These are phyloP conservation scores for Boletus insuetus DNA, from an alignment of 768 basidiomycete genomes.

Conservation along the genomic window DNA sequence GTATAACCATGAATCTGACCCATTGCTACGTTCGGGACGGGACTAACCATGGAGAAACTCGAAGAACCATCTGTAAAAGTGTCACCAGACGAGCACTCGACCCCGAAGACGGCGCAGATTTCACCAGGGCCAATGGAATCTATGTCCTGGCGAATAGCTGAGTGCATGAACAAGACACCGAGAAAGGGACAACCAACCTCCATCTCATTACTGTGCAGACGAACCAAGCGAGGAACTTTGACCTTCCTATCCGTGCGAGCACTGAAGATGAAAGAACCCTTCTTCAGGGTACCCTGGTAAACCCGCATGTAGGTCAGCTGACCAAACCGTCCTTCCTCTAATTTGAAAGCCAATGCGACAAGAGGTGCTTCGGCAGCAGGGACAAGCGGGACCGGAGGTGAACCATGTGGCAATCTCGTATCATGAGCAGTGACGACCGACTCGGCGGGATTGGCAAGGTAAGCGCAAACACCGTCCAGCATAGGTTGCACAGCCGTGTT, in stretches of 20 bases:
- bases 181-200: conserved; percentile 54
- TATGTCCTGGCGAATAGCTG: conserved; percentile 62
- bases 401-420: conserved; percentile 57
- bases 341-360: conserved; percentile 95
- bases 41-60: conserved; percentile 84
- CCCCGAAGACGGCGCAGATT: conserved; percentile 99
- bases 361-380: conserved; percentile 87
- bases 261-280: conserved; percentile 83
- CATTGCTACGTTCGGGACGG: not conserved
- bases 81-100: conserved; percentile 97
- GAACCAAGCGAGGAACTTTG: conserved; percentile 92
- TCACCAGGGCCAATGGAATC: conserved; percentile 93
- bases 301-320: conserved; percentile 98
- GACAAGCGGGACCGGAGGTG: conserved; percentile 70
- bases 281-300: conserved; percentile 92
- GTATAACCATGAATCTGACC: not conserved
- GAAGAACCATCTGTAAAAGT: conserved; percentile 95
- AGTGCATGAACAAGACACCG: not conserved
- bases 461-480: conserved; percentile 93
- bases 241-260: conserved; percentile 95
- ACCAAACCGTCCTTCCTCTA: conserved; percentile 96
- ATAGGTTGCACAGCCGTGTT: conserved; percentile 94
- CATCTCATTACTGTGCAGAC: conserved; percentile 99
- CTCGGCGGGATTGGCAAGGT: conserved; percentile 88
- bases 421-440: conserved; percentile 79